Percentiles rank a stretch among this genome's conserved stretches.
These are phyloP conservation scores for Curvularia sp. DNA, from an alignment of 2,329 filamentous ascomycete genomes.

Conservation along the genomic window DNA sequence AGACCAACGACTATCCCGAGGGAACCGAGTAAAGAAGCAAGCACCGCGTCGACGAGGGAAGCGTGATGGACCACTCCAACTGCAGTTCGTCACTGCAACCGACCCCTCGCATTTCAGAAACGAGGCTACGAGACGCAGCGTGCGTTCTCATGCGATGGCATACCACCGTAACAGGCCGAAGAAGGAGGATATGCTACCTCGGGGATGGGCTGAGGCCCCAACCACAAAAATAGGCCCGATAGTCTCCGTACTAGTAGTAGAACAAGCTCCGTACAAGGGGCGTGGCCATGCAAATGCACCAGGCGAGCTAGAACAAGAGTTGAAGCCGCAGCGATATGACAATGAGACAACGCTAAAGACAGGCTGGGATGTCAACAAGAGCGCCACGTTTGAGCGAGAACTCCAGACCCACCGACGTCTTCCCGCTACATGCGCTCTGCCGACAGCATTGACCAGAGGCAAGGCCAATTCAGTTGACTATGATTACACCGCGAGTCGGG, in stretches of 20 bases:
- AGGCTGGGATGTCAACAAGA: neutral
- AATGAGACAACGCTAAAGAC: neutral
- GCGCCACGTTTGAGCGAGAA: neutral
- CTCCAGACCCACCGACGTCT: neutral
- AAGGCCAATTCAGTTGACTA: neutral
- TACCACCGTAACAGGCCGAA: constrained; percentile 35
- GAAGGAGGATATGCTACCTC: neutral
- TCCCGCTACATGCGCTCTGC: neutral
- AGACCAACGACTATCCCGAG: neutral
- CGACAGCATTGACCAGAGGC: neutral
- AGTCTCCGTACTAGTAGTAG: neutral
- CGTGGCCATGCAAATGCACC: no score
- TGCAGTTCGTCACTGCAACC: constrained; percentile 45
- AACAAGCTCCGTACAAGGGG: neutral
- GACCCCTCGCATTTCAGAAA: constrained; percentile 44
- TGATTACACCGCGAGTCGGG: constrained; percentile 8
- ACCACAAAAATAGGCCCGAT: constrained; percentile 1
- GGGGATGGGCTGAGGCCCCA: neutral
- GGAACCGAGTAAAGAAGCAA: constrained; percentile 9
- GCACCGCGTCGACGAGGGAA: constrained; percentile 27
- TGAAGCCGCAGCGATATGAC: neutral
- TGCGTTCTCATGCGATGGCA: constrained; percentile 47
- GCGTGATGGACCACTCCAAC: constrained; percentile 37
- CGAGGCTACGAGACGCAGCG: constrained; percentile 33
- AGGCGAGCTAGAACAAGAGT: neutral